Conservation (phyloP, 768 basidiomycete genomes). For the Hirschioporus abietinus region DNA sequence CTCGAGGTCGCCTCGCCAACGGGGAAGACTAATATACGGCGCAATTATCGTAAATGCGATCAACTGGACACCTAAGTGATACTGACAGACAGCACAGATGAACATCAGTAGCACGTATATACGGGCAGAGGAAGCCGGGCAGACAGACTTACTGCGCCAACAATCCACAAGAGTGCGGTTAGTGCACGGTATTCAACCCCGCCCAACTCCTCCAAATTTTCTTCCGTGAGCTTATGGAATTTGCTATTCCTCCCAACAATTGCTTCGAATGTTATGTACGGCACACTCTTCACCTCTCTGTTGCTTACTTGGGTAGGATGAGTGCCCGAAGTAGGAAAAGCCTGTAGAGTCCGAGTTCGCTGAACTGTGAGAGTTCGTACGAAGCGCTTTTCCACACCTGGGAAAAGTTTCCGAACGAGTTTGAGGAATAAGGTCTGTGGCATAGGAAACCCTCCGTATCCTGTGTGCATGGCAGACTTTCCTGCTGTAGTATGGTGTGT, state of each 20-base stretch:
- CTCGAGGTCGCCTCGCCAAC: constrained; percentile 57
- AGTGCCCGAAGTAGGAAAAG: constrained; percentile 8
- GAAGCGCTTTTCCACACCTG: constrained; percentile 50
- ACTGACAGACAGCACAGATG: constrained; percentile 39
- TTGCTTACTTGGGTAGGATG: constrained; percentile 11
- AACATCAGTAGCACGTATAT: not conserved
- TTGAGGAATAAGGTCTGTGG: constrained; percentile 43
- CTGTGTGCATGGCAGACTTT: constrained; percentile 32
- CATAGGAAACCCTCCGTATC: constrained; percentile 74
- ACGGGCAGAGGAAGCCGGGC: not conserved
- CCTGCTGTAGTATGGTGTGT: constrained; percentile 11
- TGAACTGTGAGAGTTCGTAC: constrained; percentile 74
- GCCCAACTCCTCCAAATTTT: constrained; percentile 87
- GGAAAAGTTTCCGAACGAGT: constrained; percentile 56
- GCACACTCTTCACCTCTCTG: constrained; percentile 47
- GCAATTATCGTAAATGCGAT: constrained; percentile 68
- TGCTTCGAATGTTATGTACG: constrained; percentile 85
- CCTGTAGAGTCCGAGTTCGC: constrained; percentile 51
- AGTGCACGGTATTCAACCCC: constrained; percentile 91
- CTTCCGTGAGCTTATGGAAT: constrained; percentile 63
- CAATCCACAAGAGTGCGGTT: constrained; percentile 75
- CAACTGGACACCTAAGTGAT: constrained; percentile 69
- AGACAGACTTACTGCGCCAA: constrained; percentile 54
- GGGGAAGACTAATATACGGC: constrained; percentile 63
- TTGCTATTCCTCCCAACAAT: constrained; percentile 78